phyloP scores from a whole-genome alignment of 106 monocot genomes.

The Gastrodia elata region DNA sequence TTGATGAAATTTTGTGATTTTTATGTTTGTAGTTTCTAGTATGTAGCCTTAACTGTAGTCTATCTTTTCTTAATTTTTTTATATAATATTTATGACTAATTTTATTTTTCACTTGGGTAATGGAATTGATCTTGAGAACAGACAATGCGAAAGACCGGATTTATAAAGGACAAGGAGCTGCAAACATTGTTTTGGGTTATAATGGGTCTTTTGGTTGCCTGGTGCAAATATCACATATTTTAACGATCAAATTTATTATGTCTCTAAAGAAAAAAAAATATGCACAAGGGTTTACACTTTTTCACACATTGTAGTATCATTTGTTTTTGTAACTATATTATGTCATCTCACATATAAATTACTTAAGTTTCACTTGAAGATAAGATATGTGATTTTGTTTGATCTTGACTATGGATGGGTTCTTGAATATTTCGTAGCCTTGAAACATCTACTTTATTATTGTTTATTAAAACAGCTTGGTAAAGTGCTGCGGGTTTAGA shows the following conservation, averaged over 20 bases:
- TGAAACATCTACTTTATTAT: neutral
- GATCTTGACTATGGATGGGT: neutral
- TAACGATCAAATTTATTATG: neutral
- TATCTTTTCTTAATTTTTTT: too few relatives aligned
- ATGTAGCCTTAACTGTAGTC: too few relatives aligned
- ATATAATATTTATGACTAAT: too few relatives aligned
- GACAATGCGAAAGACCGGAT: constrained; percentile 60
- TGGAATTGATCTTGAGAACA: constrained; percentile 19
- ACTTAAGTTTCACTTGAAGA: neutral
- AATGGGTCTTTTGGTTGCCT: constrained; percentile 44
- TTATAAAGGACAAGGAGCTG: constrained; percentile 89
- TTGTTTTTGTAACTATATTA: neutral
- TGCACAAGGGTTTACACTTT: too few relatives aligned
- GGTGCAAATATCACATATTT: constrained; percentile 9
- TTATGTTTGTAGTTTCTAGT: too few relatives aligned
- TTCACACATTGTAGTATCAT: too few relatives aligned
- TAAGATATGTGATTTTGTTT: neutral
- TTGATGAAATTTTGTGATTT: too few relatives aligned
- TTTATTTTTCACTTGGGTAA: neutral
- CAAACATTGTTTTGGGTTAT: constrained; percentile 71
- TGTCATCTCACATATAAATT: neutral
- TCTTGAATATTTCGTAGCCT: neutral
- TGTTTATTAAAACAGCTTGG: constrained; percentile 35
- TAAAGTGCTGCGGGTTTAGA: constrained; percentile 76
- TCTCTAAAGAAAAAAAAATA: too few relatives aligned